phyloP scores from a whole-genome alignment of 2,329 filamentous ascomycete species.

The Rhytidhysteron rufulum region DNA sequence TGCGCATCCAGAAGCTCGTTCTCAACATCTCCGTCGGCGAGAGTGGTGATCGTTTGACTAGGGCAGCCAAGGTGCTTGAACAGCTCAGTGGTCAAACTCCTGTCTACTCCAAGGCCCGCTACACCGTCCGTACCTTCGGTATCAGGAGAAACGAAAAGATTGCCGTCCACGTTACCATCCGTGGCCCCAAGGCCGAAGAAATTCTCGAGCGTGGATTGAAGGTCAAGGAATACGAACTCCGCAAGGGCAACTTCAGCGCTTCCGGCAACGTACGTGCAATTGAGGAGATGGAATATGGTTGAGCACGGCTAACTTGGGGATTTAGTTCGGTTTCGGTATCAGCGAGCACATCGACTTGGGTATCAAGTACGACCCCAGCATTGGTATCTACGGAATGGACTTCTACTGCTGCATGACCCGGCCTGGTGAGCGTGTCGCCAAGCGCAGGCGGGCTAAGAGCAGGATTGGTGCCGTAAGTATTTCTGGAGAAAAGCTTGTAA shows the following conservation, averaged over 20 bases:
- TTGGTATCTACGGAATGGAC: constrained; percentile 71
- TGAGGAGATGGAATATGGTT: background rate
- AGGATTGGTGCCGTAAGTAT: constrained; percentile 63
- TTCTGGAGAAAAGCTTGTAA: background rate
- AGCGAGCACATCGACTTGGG: constrained; percentile 99
- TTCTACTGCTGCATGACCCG: constrained; percentile 99
- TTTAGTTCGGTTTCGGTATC: constrained; percentile 99
- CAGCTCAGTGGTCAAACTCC: constrained; percentile 99
- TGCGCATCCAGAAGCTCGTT: constrained; percentile 98
- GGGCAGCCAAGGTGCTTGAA: constrained; percentile 99
- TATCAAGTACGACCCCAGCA: constrained; percentile 66
- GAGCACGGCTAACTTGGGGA: background rate
- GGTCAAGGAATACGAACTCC: constrained; percentile 99
- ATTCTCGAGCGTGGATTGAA: constrained; percentile 99
- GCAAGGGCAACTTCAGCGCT: constrained; percentile 99
- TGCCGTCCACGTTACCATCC: constrained; percentile 97
- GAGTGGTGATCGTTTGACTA: constrained; percentile 99
- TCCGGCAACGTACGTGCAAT: constrained; percentile 57
- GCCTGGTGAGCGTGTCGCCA: constrained; percentile 95
- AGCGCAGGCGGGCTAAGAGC: constrained; percentile 86
- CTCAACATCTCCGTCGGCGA: constrained; percentile 99
- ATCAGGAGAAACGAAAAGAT: constrained; percentile 99
- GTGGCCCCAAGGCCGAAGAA: constrained; percentile 98
- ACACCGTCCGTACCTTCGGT: constrained; percentile 99
- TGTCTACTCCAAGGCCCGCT: constrained; percentile 99